Base-by-base conservation (phyloP, 768 basidiomycete genomes). In the Lentinula sp. region DNA sequence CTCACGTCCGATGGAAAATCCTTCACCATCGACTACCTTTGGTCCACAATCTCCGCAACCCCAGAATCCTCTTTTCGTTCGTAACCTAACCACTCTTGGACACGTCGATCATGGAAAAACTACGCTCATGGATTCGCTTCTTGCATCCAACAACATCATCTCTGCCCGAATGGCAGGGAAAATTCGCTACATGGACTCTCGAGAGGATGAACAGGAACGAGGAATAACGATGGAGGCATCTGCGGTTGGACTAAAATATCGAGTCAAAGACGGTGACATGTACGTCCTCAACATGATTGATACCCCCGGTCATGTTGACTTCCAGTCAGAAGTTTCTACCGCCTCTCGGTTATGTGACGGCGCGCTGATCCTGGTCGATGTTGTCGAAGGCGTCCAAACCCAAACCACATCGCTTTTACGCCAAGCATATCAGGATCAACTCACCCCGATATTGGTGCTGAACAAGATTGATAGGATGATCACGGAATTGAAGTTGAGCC, bases 211-310 rank as follows among this genome's bases (percentile, higher is more conserved):
- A 69, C 95, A 98, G 68, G 89, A 98, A 74, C 79, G 97, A 54
- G 97, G 97, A 2, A 99, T 99, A 63, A 98, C 97, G 0, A 98
- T 99, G 97, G 95, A 99, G 74, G 93, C 92, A 65, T 95, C 92
- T 71, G 95, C 97, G 0, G 89, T 98, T 5, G 94, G 91, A 4
- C 76, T 98, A 58, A 83, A 85, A 63, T 99, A 97, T 68, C 88
- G 91, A 64, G 91, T 93, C 60, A 80, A 74, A 86, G 86, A 40
- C 78, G 76, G 56, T 23, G 73, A 80, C 40, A 86, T 81, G 23
- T 97, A 91, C 74, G 80, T 89, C 50, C 84, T 98, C 58, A 98
- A 97, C 70, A 88, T 98, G 81, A 96, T 99, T 64, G 97, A 99
- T 73, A 98, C 97, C 0, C 97, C 97, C 15, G 97, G 97, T 3